phyloP scores from a whole-genome alignment of 768 basidiomycete genomes.

The Pisolithus tinctorius region DNA sequence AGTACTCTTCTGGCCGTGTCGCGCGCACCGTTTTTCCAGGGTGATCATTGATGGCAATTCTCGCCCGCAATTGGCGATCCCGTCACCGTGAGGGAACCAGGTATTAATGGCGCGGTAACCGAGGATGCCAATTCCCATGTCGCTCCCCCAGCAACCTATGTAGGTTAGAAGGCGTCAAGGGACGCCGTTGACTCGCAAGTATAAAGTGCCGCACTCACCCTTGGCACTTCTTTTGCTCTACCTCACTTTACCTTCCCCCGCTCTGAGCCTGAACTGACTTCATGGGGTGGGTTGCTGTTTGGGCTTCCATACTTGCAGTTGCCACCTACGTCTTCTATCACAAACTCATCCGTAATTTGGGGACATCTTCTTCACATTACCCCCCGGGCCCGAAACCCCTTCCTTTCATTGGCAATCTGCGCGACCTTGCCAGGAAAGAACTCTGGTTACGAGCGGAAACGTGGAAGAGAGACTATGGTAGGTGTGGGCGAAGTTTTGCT shows the following conservation, averaged over 20 bases:
- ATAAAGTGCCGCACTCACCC: background rate
- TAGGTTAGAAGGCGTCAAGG: background rate
- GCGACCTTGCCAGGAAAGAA: conserved; percentile 52
- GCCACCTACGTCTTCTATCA: conserved; percentile 15
- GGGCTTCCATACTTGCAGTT: conserved; percentile 16
- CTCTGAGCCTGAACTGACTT: background rate
- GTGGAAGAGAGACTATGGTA: conserved; percentile 63
- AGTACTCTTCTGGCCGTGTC: background rate
- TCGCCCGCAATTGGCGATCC: background rate
- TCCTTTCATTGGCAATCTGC: conserved; percentile 59
- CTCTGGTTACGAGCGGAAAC: conserved; percentile 56
- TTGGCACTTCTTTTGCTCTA: background rate
- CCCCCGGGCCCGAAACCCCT: conserved; percentile 67
- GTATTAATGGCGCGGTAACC: background rate
- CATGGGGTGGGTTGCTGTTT: conserved; percentile 1
- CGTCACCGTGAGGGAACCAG: background rate
- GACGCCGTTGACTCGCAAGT: background rate
- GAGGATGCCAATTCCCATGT: background rate
- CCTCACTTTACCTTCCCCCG: background rate
- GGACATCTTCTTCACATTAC: conserved; percentile 25
- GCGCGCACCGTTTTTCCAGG: background rate
- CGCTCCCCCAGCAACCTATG: background rate
- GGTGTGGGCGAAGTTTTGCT: conserved; percentile 13
- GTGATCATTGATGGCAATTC: background rate
- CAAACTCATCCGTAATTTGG: conserved; percentile 6